A percentile compares a stretch with the other conserved stretches of the same genome.
Evolutionary conservation across 106 monocot species (phyloP).

Genomic region (Phalaenopsis equestris): DNA sequence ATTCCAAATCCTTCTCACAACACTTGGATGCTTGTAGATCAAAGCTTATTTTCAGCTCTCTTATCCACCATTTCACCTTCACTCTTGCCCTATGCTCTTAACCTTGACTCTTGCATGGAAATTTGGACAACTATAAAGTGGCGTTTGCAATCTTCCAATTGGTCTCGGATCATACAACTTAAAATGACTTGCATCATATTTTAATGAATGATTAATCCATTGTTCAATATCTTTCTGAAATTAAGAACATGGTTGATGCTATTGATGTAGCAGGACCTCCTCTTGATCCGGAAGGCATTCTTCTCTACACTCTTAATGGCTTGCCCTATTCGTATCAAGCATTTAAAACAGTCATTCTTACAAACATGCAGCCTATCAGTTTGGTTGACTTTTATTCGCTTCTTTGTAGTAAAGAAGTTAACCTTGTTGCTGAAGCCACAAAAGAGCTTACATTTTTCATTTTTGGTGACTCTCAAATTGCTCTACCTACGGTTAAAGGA

Average conservation of each 20-base stretch:
- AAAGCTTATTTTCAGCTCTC: not conserved
- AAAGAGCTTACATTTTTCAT: no score
- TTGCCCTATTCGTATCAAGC: not conserved
- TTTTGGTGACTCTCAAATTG: no score
- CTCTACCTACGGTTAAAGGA: no score
- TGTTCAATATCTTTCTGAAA: not conserved
- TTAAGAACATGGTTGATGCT: not conserved
- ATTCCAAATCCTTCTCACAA: not conserved
- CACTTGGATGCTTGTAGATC: not conserved
- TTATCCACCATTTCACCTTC: not conserved
- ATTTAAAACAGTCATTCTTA: not conserved
- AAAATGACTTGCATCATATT: not conserved
- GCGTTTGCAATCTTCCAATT: not conserved
- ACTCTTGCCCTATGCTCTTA: not conserved
- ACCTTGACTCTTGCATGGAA: not conserved
- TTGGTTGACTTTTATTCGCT: no score
- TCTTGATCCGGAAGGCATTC: not conserved
- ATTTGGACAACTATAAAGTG: not conserved
- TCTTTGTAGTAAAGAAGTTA: no score
- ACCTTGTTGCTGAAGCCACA: no score
- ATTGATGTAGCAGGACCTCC: not conserved
- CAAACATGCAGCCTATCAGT: no score
- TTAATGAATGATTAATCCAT: not conserved
- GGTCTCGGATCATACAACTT: not conserved
- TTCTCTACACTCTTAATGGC: not conserved